Evolutionary conservation across 2,329 filamentous ascomycete species (phyloP).

Genomic region (Botryotinia globosa): DNA sequence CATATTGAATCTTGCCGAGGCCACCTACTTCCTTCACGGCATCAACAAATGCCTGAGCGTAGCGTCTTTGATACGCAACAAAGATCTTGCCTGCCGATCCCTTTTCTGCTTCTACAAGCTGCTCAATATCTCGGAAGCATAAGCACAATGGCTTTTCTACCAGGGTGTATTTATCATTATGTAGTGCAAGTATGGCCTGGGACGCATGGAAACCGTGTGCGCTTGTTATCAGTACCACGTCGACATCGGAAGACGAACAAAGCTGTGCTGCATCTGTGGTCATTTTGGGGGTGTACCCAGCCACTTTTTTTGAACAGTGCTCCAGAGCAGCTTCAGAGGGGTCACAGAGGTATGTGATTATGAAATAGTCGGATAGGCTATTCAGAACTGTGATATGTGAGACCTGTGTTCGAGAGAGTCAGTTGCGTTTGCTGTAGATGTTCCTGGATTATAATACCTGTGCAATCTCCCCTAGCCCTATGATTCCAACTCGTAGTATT

Average conservation of each 20-base stretch:
- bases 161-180: conserved; percentile 54
- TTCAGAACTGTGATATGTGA: conserved; percentile 49
- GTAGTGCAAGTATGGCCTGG: conserved; percentile 51
- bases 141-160: conserved; percentile 59
- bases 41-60: conserved; percentile 53
- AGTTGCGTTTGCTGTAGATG: neutral
- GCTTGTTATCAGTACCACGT: conserved; percentile 48
- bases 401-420: conserved; percentile 33
- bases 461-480: conserved; percentile 48
- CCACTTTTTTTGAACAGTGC: conserved; percentile 41
- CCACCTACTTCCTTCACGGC: conserved; percentile 52
- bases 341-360: conserved; percentile 38
- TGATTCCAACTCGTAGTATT: conserved; percentile 27
- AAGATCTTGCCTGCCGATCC: conserved; percentile 47
- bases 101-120: conserved; percentile 50
- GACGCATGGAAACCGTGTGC: conserved; percentile 54
- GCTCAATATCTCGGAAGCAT: conserved; percentile 45
- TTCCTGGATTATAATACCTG: conserved; percentile 36
- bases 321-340: conserved; percentile 42
- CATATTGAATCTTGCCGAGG: conserved; percentile 54
- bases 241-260: conserved; percentile 23
- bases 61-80: conserved; percentile 61
- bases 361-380: conserved; percentile 39
- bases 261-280: conserved; percentile 32
- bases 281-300: conserved; percentile 15